These are phyloP conservation scores for Pseudoperonospora humuli DNA, from an alignment of 352 stramenopile species.

Conservation along the genomic window DNA sequence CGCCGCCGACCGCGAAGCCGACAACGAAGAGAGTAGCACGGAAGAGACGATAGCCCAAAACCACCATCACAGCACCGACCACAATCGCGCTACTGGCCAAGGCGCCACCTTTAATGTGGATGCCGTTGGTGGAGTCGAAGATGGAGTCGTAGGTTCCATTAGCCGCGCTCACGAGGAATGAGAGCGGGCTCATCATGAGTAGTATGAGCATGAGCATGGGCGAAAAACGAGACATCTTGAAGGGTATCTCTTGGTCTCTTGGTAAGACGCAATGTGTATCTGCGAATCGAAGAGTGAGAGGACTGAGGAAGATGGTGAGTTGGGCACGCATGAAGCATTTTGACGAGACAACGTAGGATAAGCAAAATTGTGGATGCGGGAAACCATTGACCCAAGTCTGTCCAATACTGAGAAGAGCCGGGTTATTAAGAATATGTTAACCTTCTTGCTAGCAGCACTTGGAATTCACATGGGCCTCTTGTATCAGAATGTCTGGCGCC, in stretches of 20 bases:
- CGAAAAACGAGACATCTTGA: slow-evolving; percentile 12
- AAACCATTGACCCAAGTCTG: too few species aligned
- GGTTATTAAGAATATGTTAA: too few species aligned
- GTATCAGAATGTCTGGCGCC: too few species aligned
- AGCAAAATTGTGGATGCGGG: too few species aligned
- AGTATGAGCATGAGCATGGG: slow-evolving; percentile 21
- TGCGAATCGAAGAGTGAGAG: too few species aligned
- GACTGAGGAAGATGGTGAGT: too few species aligned
- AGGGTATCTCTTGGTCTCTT: neutral
- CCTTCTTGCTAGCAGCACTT: too few species aligned
- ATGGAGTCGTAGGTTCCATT: slow-evolving; percentile 33
- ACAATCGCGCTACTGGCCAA: slow-evolving; percentile 29
- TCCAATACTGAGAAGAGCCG: too few species aligned
- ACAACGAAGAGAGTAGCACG: slow-evolving; percentile 42
- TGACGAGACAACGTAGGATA: too few species aligned
- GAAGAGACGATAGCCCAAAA: slow-evolving; percentile 60
- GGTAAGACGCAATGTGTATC: too few species aligned
- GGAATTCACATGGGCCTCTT: too few species aligned
- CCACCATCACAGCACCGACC: slow-evolving; percentile 21
- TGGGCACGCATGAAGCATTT: too few species aligned
- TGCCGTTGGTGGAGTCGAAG: slow-evolving; percentile 31
- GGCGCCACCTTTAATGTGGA: slow-evolving; percentile 30
- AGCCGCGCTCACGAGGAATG: slow-evolving; percentile 9
- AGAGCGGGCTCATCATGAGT: slow-evolving; percentile 14
- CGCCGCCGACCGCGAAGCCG: slow-evolving; percentile 48